Base-by-base conservation (phyloP, 2,329 filamentous ascomycete genomes). In the Mycogone perniciosa region DNA sequence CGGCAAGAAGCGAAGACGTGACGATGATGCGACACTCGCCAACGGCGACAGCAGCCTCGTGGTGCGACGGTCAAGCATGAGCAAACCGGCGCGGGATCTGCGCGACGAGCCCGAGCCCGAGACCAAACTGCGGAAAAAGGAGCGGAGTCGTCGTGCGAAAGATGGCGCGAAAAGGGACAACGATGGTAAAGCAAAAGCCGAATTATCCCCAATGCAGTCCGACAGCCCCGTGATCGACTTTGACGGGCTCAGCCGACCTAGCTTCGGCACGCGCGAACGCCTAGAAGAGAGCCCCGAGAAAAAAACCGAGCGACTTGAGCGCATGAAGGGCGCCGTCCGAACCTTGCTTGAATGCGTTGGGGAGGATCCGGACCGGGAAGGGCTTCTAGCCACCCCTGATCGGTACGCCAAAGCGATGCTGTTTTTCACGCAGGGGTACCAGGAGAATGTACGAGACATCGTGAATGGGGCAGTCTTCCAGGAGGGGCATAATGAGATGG, bases 371-470 rank as follows among this genome's bases (percentile, higher is more conserved):
- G 75, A 83, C 57, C 76, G 84, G 31, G 79, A 84, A 56, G 83
- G 84, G 39, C 69, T 87, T 38, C 71, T 85, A 11, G 81, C 75
- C 38, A 86, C 84, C 0, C 93, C 93, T 0, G 82, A 87, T 62
- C 81, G 93, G 55, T 99, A 97, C 67, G 92, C 93, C 43, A 93
- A 96, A 70, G 93, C 93, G 10, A 84, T 99, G 80, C 81, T 97
- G 56, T 95, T 87, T 75, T 90, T 99, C 69, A 99, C 93, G 5
- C 90, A 95, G 68, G 93, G 93, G 40, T 99, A 99, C 67, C 90
- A 97, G 72, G 85, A 96, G 73, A 96, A 96, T 63, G 81, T 96
- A 49, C 79, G 84, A 55, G 88, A 95, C 65, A 87, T 97, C 58
- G 88, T 97, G 55, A 97, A 97, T 67, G 81, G 85, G 50, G 93